Conservation (phyloP, 148 eudicot species). For the Tetragonia tetragonoides region DNA sequence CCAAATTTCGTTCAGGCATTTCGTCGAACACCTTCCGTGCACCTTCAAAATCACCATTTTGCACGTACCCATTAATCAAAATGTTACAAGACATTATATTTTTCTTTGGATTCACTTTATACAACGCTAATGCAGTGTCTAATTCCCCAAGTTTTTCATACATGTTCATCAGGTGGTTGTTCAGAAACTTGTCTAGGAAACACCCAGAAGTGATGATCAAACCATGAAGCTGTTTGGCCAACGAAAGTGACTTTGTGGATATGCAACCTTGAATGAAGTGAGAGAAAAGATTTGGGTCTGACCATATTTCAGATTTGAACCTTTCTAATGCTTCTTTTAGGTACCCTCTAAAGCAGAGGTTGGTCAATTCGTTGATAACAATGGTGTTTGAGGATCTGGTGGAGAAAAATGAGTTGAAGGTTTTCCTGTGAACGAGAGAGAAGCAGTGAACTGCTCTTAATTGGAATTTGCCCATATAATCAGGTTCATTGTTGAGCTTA, state of each 20-base stretch:
- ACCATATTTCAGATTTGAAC: slow-evolving; percentile 44
- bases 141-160: slow-evolving; percentile 58
- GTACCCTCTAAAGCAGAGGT: slow-evolving; percentile 50
- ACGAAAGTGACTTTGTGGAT: slow-evolving; percentile 35
- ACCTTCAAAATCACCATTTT: slow-evolving; percentile 48
- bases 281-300: slow-evolving; percentile 58
- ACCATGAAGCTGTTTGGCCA: slow-evolving; percentile 62
- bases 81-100: slow-evolving; percentile 80
- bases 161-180: slow-evolving; percentile 61
- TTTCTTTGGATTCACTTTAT: slow-evolving; percentile 49
- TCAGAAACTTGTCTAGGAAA: slow-evolving; percentile 47
- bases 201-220: slow-evolving; percentile 58
- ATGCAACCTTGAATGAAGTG: slow-evolving; percentile 59
- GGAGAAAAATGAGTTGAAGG: slow-evolving; percentile 23
- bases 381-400: slow-evolving; percentile 18
- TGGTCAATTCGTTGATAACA: slow-evolving; percentile 21
- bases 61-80: slow-evolving; percentile 59
- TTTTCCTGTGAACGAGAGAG: slow-evolving; percentile 12
- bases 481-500: slow-evolving; percentile 20
- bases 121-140: slow-evolving; percentile 38
- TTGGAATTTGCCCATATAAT: slow-evolving; percentile 37
- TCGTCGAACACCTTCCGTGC: slow-evolving; percentile 58
- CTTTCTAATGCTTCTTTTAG: slow-evolving; percentile 62
- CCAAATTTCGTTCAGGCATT: slow-evolving; percentile 71
- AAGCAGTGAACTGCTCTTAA: slow-evolving; percentile 18